phyloP scores from a whole-genome alignment of 108 stramenopile genomes.

The Skeletonema costatum region DNA sequence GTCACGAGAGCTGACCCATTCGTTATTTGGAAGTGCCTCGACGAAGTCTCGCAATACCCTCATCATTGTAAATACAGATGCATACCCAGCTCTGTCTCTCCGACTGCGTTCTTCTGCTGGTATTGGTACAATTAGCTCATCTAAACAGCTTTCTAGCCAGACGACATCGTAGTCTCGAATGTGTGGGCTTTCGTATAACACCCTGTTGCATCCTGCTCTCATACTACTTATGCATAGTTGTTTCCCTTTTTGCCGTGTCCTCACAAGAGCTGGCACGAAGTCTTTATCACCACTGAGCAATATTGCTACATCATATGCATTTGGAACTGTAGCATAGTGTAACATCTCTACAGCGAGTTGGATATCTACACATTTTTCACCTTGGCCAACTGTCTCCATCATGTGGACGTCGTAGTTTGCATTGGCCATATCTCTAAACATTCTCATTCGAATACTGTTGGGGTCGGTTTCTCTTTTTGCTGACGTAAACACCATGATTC shows the following conservation, averaged over 20 bases:
- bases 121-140: conserved; percentile 61
- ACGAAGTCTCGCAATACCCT: conserved; percentile 77
- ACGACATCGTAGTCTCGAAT: conserved; percentile 77
- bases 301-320: conserved; percentile 89
- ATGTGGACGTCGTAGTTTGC: conserved; percentile 84
- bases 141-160: conserved; percentile 76
- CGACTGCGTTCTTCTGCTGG: conserved; percentile 29
- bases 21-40: conserved; percentile 34
- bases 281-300: conserved; percentile 86
- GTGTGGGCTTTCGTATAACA: conserved; percentile 68
- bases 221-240: conserved; percentile 72
- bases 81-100: conserved; percentile 37
- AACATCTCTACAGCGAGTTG: conserved; percentile 89
- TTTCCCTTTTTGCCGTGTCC: conserved; percentile 84
- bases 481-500: conserved; percentile 81
- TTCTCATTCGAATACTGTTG: conserved; percentile 66
- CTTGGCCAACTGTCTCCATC: conserved; percentile 74
- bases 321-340: conserved; percentile 83
- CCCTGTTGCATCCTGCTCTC: conserved; percentile 63
- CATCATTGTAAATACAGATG: conserved; percentile 59
- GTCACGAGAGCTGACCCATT: conserved; percentile 66
- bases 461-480: conserved; percentile 65
- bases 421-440: conserved; percentile 79
- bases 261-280: conserved; percentile 84
- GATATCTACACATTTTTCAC: conserved; percentile 92